Base-by-base conservation (phyloP, 2,329 filamentous ascomycete genomes). In the Fusarium protoensiforme region DNA sequence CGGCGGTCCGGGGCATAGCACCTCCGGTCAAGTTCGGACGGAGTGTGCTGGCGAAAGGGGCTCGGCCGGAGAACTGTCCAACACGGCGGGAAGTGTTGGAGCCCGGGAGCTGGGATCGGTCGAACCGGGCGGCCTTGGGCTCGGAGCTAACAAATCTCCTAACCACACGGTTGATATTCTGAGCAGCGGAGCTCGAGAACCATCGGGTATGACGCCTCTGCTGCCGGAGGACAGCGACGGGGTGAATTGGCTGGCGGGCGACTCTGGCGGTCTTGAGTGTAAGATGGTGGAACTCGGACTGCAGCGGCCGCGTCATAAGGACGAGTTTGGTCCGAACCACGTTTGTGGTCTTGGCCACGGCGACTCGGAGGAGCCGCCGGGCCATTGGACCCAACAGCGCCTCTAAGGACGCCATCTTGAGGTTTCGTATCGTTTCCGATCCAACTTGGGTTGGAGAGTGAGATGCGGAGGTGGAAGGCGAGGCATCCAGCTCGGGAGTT, bases 11-110 rank as follows among this genome's bases (percentile, higher is more conserved):
- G 36, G 94, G 92, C 51, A 98, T 85, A 27, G 94, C 92, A 46
- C 96, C 95, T 56, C 95, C 96, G 0, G 95, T 98, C 73, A 98
- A 85, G 80, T 98, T 98, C 3, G 96, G 96, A 38, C 96, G 93
- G 38, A 99, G 90, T 1, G 95, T 92, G 59, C 92, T 94, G 5
- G 95, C 93, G 81, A 98, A 98, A 0, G 96, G 96, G 33, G 95
- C 92, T 59, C 93, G 91, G 31, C 91, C 91, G 18, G 94, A 91
- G 67, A 93, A 88, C 69, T 91, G 89, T 35, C 86, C 87, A 64
- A 90, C 83, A 48, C 85, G 85, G 48, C 85, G 85, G 18, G 87
- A 85, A 16, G 85, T 87, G 68, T 82, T 84, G 20, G 87, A 88
- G 27, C 81, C 80, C 10, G 87, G 84, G 71, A 88, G 84, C 75